Conservation (phyloP, 1,139 yeast species). For the Pichia sp. region DNA sequence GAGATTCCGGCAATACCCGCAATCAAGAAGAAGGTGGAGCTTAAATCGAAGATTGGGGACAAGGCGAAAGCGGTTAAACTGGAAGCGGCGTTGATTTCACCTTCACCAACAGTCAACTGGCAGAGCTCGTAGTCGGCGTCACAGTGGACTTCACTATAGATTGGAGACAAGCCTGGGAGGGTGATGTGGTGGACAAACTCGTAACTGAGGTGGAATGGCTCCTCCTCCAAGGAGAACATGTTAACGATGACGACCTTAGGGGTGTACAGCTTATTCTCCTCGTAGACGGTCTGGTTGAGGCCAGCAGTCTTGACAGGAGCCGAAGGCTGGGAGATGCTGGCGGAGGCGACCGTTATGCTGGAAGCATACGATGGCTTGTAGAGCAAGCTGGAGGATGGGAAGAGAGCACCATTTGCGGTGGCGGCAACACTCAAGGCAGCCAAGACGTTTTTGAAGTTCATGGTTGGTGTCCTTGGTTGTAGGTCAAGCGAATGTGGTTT, state of each 20-base stretch:
- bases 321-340: slow-evolving; percentile 5
- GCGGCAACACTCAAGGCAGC: slow-evolving; percentile 4
- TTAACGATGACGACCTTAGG: slow-evolving; percentile 56
- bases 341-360: background rate
- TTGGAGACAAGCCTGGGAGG: slow-evolving; percentile 61
- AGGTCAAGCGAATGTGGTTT: background rate
- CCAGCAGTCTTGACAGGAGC: slow-evolving; percentile 25
- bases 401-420: slow-evolving; percentile 2
- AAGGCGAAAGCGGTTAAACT: slow-evolving; percentile 52
- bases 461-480: background rate
- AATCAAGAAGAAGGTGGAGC: slow-evolving; percentile 56
- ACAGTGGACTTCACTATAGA: slow-evolving; percentile 55
- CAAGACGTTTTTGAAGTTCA: slow-evolving; percentile 11
- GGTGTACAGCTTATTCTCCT: slow-evolving; percentile 31
- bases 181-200: slow-evolving; percentile 50
- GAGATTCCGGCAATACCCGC: slow-evolving; percentile 69
- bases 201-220: slow-evolving; percentile 48
- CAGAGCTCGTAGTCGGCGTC: slow-evolving; percentile 50
- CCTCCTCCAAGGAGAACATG: slow-evolving; percentile 53
- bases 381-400: slow-evolving; percentile 11
- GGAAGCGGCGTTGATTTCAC: slow-evolving; percentile 64
- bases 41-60: slow-evolving; percentile 52
- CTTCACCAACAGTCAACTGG: slow-evolving; percentile 65
- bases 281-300: slow-evolving; percentile 22
- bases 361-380: slow-evolving; percentile 13